Evolutionary conservation across 306 rosid species (phyloP), one percentile per base, ranked within the genome.

Genomic region (Lathyrus sativus): DNA sequence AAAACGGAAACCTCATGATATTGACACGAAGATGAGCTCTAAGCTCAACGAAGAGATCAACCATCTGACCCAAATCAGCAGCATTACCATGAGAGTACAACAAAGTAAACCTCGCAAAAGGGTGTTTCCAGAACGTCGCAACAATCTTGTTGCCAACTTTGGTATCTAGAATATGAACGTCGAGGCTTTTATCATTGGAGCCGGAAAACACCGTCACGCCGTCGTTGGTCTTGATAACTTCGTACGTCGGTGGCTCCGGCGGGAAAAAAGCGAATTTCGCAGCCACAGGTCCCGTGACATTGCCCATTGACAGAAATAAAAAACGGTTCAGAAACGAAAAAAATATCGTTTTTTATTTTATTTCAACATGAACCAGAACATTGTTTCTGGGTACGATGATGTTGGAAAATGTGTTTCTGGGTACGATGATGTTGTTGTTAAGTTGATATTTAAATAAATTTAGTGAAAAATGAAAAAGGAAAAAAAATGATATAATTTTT

Each of bases 51-150:
- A 95, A 88, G 70, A 95, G 97, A 65, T 88, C 95, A 14, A 78
- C 85, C 97, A 95, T 95, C 72, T 90, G 96, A 55, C 99, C 99
- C 85, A 93, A 81, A 82, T 93, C 99, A 59, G 99, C 99, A 19
- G 99, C 99, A 80, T 93, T 95, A 3, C 99, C 99, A 62, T 95
- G 99, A 42, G 99, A 95, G 84, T 95, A 95, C 61, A 95, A 70
- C 51, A 95, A 65, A 11, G 99, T 95, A 78, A 88, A 85, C 79
- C 97, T 77, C 0, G 97, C 89, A 71, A 73, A 82, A 51, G 99
- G 99, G 71, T 90, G 88, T 74, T 45, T 87, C 99, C 99, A 95
- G 14, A 95, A 86, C 56, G 89, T 88, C 17, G 99, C 97, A 2
- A 90, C 97, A 51, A 95, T 56, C 51, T 81, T 83, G 76, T 85